Base-by-base conservation (phyloP, 305 asterid genomes). In the Striga hermonthica region DNA sequence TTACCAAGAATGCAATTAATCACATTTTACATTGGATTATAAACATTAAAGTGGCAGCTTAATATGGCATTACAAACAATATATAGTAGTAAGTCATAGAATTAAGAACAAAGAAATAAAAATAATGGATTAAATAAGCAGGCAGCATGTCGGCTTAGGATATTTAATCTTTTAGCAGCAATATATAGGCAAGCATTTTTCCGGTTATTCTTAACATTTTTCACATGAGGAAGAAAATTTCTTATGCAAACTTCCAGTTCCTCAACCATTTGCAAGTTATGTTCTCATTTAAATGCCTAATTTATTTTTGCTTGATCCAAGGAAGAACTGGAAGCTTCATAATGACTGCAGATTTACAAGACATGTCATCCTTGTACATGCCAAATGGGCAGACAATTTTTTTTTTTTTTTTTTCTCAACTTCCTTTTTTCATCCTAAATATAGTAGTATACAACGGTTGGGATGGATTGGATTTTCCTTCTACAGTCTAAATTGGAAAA, bases 231-330 rank as follows among this genome's bases (percentile, higher is more conserved):
- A 2, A n/a, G n/a, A n/a, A 10, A 31, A 56, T 28, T 7, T 9
- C 4, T 56, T 28, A 7, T 31, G 34, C 15, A 34, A 2, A 16
- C 4, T 28, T n/a, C 5, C 12, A 28, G 1, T 36, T 31, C n/a
- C 48, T 16, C 5, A 39, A 41, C 9, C 55, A 61, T 41, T 22
- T 34, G 53, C 61, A 16, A 41, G 10, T 41, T 39, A 41, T 41
- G 10, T 3, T 41, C 47, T 41, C 7, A 41, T 41, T 7, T 6
- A 41, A 7, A 41, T 40, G 62, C 52, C 58, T 16, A 49, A 58
- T 31, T 22, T 22, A 22, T 22, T 22, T 28, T 47, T 52, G 62
- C 44, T 38, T 44, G 50, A 48, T 48, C 60, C 39, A 40, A 59
- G 58, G 67, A 52, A 45, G 22, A 60, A 15, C 38, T 5, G 6